Evolutionary conservation across 78 protist species (phyloP).

Genomic region (Emiliania huxleyi): DNA sequence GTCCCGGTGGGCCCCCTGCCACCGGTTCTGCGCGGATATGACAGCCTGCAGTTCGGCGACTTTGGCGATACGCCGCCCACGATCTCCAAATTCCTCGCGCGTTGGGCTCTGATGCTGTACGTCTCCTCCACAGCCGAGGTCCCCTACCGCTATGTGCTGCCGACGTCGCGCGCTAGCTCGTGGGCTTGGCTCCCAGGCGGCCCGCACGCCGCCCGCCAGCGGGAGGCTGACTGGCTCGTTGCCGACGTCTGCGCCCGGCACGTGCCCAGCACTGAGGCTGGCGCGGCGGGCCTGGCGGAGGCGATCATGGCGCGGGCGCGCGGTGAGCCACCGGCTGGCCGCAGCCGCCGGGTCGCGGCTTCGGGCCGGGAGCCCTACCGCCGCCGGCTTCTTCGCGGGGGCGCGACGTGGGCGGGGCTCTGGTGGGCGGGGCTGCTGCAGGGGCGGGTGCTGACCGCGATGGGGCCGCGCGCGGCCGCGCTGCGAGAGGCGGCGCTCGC

Average conservation of each 20-base stretch:
- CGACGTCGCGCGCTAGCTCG: background rate
- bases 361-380: no score
- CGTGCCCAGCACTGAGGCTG: background rate
- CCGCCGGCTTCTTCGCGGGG: no score
- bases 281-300: background rate
- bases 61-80: background rate
- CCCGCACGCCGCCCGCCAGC: no score
- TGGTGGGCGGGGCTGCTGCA: no score
- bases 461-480: background rate
- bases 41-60: background rate
- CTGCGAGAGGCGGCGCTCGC: background rate
- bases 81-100: background rate
- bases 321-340: background rate
- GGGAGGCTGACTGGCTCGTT: background rate
- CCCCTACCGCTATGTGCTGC: background rate
- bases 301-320: background rate
- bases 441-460: no score
- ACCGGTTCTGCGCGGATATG: background rate
- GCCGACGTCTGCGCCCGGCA: background rate
- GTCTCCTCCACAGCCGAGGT: background rate
- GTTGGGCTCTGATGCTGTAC: background rate
- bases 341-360: no score
- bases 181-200: no score
- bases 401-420: no score
- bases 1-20: background rate